phyloP scores from a whole-genome alignment of 2,329 filamentous ascomycete genomes.

The Dactylonectria macrodidyma region DNA sequence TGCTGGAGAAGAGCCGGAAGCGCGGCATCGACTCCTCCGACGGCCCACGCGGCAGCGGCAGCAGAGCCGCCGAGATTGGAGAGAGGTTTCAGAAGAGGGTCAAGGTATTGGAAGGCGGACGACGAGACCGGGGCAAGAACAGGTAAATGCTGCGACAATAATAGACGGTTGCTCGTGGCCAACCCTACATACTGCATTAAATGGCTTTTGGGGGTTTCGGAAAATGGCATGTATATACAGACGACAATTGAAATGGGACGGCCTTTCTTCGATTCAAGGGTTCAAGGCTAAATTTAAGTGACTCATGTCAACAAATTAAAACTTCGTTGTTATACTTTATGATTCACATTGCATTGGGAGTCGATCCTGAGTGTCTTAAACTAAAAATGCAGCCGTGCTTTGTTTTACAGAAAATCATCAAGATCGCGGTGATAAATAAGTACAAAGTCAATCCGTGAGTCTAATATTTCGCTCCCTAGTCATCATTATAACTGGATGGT shows the following conservation, averaged over 20 bases:
- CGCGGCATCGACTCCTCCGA: constrained; percentile 78
- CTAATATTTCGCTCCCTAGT: background rate
- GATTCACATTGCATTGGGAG: background rate
- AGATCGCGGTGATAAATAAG: background rate
- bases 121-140: constrained; percentile 61
- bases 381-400: background rate
- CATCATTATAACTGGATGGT: background rate
- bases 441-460: background rate
- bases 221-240: background rate
- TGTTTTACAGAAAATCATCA: background rate
- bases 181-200: background rate
- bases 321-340: no score
- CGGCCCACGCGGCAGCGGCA: constrained; percentile 76
- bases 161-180: constrained; percentile 29
- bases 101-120: constrained; percentile 67
- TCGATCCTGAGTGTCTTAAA: background rate
- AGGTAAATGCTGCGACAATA: constrained; percentile 46
- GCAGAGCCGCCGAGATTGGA: constrained; percentile 71
- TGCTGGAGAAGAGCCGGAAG: constrained; percentile 91
- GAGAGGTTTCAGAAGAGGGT: constrained; percentile 81
- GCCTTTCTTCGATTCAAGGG: background rate
- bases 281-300: background rate
- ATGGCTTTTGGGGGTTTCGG: background rate
- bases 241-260: background rate
- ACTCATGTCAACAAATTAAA: background rate